A percentile compares a stretch with the other conserved stretches of the same genome.
Conservation (phyloP, 192 early-diverging fungal genomes). For the Coemansia sp. region DNA sequence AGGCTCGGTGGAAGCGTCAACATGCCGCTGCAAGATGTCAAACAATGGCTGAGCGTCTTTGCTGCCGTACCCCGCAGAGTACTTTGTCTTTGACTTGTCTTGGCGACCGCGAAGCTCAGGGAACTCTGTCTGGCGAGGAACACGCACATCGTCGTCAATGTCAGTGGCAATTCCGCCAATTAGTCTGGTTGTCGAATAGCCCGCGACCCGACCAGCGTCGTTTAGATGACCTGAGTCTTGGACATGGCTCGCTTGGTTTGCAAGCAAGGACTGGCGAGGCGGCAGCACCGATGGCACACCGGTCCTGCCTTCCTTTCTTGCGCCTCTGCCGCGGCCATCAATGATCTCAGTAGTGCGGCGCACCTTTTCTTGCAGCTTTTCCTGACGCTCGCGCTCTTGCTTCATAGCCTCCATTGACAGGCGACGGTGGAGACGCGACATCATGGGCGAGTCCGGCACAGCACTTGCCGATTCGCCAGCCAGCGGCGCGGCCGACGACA, state of each 20-base stretch:
- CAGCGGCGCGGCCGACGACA: neutral
- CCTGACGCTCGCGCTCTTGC: slow-evolving; percentile 40
- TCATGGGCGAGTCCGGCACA: neutral
- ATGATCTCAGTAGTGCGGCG: slow-evolving; percentile 16
- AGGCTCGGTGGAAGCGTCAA: neutral
- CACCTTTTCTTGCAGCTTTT: slow-evolving; percentile 27
- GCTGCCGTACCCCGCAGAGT: slow-evolving; percentile 12
- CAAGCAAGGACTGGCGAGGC: slow-evolving; percentile 2
- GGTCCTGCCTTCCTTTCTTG: neutral
- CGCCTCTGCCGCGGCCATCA: slow-evolving; percentile 8
- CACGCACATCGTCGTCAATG: slow-evolving; percentile 23
- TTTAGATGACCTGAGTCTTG: neutral
- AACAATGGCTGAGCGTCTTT: slow-evolving; percentile 27
- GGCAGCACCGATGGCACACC: neutral
- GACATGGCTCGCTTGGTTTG: neutral
- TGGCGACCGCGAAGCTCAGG: slow-evolving; percentile 31
- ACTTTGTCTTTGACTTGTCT: slow-evolving; percentile 20
- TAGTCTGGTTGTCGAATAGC: slow-evolving; percentile 29
- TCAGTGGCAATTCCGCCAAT: slow-evolving; percentile 43
- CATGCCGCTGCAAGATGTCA: slow-evolving; percentile 29
- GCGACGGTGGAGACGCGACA: slow-evolving; percentile 43
- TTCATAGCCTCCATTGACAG: slow-evolving; percentile 49
- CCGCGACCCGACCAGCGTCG: neutral
- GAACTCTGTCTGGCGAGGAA: slow-evolving; percentile 35
- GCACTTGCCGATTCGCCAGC: neutral